Evolutionary conservation across 225 moss, liverwort and hornwort genomes (phyloP), one percentile per base, ranked within the genome.

Genomic region (Climacium dendroides): DNA sequence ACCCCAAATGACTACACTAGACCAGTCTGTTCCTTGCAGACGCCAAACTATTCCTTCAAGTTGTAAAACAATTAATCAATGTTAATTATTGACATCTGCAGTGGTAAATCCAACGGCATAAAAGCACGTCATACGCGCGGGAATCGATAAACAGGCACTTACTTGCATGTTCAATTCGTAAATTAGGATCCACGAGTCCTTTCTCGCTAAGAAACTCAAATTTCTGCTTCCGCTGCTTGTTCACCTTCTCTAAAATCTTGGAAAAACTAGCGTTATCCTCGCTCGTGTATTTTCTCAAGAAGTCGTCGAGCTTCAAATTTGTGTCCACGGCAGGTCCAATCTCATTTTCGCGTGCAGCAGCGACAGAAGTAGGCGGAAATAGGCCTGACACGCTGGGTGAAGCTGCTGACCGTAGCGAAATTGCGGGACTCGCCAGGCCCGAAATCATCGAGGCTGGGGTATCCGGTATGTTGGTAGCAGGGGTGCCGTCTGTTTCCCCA

Each of bases 261-360:
- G 95, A 92, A 85, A 99, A 99, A 84, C 99, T 99, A 32, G 95
- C 95, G 75, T 99, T 99, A 72, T 99, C 99, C 91, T 97, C 99
- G 77, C 99, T 99, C 17, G 99, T 99, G 82, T 97, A 96, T 52
- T 95, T 96, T 83, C 84, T 93, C 60, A 99, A 87, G 64, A 99
- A 99, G 78, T 95, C 91, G 73, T 99, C 99, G 71, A 99, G 91
- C 74, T 97, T 93, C 69, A 97, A 39, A 78, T 92, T 95, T 28
- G 93, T 96, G 71, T 96, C 92, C 72, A 96, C 90, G 54, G 90
- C 30, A 85, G 94, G 85, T 62, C 87, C 91, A 80, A 82, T 87
- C 88, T 90, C 92, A 50, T 53, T 88, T 6, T 90, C 89, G 43
- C 85, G 89, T 59, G 87, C 55, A 84, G 89, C 59, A 63, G 72